Conservation (phyloP, 73 alveolate species). For the Paramecium sexaurelia region DNA sequence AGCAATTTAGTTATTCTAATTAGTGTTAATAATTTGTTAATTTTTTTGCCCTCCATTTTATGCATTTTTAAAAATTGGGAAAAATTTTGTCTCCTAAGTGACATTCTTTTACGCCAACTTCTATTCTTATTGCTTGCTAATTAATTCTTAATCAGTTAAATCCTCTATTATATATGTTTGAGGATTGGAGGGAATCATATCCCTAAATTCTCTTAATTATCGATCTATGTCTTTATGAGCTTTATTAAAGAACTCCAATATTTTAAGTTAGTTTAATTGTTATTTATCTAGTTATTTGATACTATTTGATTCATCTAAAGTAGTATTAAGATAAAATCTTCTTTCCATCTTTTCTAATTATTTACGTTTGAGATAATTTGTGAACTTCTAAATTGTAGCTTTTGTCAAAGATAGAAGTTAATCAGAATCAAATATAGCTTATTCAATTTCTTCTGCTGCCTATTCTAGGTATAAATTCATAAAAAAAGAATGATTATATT, state of each 20-base stretch:
- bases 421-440: not conserved
- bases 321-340: not conserved
- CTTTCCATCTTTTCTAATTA: not conserved
- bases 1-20: not conserved
- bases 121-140: not conserved
- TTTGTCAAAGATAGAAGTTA: not conserved
- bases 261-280: not conserved
- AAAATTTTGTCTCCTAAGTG: not conserved
- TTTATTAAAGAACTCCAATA: not conserved
- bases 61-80: not conserved
- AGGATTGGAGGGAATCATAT: not conserved
- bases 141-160: not conserved
- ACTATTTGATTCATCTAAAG: not conserved
- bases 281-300: not conserved
- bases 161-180: not conserved
- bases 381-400: not conserved
- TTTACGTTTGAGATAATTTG: not conserved
- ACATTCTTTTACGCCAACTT: not conserved
- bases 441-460: not conserved
- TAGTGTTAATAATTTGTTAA: not conserved
- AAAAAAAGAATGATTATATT: not conserved
- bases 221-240: not conserved
- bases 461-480: not conserved
- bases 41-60: conserved; percentile 1
- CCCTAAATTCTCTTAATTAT: not conserved